These are phyloP conservation scores for Anthracocystis walkeri DNA, from an alignment of 1,284 basidiomycete species.

Conservation along the genomic window DNA sequence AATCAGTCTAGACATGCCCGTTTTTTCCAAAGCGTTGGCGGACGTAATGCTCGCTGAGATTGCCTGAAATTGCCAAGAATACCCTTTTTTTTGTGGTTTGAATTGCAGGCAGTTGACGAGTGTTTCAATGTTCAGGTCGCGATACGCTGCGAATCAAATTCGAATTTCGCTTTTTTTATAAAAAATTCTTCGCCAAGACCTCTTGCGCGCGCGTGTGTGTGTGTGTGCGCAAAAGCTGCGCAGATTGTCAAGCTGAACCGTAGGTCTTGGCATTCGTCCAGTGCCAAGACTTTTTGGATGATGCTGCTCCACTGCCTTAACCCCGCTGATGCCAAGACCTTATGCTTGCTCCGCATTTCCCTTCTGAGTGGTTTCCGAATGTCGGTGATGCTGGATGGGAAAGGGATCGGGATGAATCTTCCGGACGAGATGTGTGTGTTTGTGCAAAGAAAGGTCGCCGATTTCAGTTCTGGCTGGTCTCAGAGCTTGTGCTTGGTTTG, in stretches of 20 bases:
- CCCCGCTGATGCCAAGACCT: slow-evolving; percentile 6
- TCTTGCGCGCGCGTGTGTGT: neutral
- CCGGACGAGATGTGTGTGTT: slow-evolving; percentile 12
- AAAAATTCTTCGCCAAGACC: slow-evolving; percentile 9
- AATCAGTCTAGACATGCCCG: too few species aligned
- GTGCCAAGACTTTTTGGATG: slow-evolving; percentile 39
- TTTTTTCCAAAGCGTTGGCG: neutral
- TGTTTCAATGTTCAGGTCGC: too few species aligned
- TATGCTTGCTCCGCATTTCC: neutral
- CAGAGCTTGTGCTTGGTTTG: too few species aligned
- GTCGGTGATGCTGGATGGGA: neutral
- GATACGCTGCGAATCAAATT: too few species aligned
- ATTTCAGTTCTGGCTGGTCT: too few species aligned
- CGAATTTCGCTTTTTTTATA: too few species aligned
- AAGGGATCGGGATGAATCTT: neutral
- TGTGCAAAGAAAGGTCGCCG: too few species aligned
- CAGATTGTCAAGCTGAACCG: slow-evolving; percentile 7
- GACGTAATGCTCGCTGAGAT: too few species aligned
- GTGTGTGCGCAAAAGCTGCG: neutral
- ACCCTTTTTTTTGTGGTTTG: too few species aligned
- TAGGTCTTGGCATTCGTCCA: slow-evolving; percentile 40
- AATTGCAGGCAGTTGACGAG: too few species aligned
- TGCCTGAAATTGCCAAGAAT: too few species aligned
- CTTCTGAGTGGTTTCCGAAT: neutral
- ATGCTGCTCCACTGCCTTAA: slow-evolving; percentile 1